A percentile compares a stretch with the other conserved stretches of the same genome.
phyloP scores from a whole-genome alignment of 805 yeast species.

The Lipomyces orientalis region DNA sequence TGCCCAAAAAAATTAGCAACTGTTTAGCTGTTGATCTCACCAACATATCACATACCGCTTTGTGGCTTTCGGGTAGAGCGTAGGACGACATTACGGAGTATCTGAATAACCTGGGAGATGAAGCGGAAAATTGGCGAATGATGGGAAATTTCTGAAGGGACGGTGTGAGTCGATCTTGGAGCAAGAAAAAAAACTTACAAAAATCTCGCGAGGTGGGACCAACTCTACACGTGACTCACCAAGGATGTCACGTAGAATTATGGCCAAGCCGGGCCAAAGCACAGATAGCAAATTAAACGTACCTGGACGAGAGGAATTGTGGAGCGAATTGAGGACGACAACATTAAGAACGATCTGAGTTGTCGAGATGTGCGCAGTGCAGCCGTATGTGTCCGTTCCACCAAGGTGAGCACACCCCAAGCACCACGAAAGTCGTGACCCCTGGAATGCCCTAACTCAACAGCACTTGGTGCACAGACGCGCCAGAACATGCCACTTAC shows the following conservation, averaged over 20 bases:
- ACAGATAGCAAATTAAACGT: constrained; percentile 4
- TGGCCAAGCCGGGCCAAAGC: neutral
- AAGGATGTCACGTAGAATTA: neutral
- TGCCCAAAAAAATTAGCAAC: constrained; percentile 7
- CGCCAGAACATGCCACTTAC: too few relatives aligned
- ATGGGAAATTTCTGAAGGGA: neutral
- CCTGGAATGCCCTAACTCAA: too few relatives aligned
- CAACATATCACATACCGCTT: constrained; percentile 22
- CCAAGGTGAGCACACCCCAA: neutral
- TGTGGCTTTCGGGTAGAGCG: constrained; percentile 37
- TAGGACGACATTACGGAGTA: constrained; percentile 28
- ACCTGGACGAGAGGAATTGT: neutral
- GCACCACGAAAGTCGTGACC: too few relatives aligned
- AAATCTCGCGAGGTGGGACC: constrained; percentile 10
- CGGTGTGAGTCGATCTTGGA: neutral
- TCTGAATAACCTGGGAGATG: neutral
- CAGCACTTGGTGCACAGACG: too few relatives aligned
- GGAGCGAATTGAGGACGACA: constrained; percentile 5
- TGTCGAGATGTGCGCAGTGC: neutral
- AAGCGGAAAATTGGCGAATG: neutral
- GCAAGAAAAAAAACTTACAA: constrained; percentile 6
- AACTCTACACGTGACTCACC: constrained; percentile 6
- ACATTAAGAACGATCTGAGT: neutral
- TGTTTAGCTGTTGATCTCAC: neutral
- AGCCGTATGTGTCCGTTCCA: too few relatives aligned